Conservation (phyloP, 352 stramenopile genomes). For the Pythium biforme region DNA sequence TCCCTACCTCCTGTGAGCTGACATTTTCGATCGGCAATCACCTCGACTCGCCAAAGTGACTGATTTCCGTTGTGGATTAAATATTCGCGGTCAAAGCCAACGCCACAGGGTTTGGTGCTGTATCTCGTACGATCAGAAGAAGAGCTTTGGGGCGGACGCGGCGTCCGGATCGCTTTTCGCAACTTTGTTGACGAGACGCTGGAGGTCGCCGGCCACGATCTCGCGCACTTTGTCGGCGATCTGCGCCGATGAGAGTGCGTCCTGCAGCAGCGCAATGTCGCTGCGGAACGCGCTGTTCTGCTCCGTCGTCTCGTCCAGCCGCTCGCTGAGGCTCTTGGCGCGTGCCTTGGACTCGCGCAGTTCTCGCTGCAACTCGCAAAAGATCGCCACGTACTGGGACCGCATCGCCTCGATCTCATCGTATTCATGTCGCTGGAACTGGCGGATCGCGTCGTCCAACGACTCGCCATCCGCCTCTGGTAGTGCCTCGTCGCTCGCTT, state of each 20-base stretch:
- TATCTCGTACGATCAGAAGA: conserved; percentile 14
- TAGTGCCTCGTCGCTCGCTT: background rate
- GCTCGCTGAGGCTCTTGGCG: conserved; percentile 42
- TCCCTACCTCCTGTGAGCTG: too few relatives aligned
- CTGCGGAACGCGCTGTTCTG: conserved; percentile 56
- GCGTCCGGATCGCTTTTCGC: conserved; percentile 14
- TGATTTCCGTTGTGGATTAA: conserved; percentile 2
- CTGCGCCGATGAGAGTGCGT: conserved; percentile 60
- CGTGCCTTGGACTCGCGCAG: conserved; percentile 58
- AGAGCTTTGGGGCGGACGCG: background rate
- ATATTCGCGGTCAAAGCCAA: background rate
- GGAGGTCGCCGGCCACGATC: conserved; percentile 49
- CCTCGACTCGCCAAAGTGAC: too few relatives aligned
- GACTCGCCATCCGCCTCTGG: conserved; percentile 18
- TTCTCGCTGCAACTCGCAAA: conserved; percentile 61
- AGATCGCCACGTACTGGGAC: conserved; percentile 63
- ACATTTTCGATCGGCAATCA: too few relatives aligned
- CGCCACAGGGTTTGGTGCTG: background rate
- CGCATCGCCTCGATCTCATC: conserved; percentile 39
- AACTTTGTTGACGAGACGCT: conserved; percentile 33
- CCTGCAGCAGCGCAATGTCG: conserved; percentile 66
- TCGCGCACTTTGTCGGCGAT: conserved; percentile 63
- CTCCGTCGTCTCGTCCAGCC: conserved; percentile 57
- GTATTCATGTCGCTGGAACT: conserved; percentile 31
- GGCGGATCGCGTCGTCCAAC: conserved; percentile 53